Base-by-base conservation (phyloP, 1,284 basidiomycete species). In the Rhodotorula sp. region DNA sequence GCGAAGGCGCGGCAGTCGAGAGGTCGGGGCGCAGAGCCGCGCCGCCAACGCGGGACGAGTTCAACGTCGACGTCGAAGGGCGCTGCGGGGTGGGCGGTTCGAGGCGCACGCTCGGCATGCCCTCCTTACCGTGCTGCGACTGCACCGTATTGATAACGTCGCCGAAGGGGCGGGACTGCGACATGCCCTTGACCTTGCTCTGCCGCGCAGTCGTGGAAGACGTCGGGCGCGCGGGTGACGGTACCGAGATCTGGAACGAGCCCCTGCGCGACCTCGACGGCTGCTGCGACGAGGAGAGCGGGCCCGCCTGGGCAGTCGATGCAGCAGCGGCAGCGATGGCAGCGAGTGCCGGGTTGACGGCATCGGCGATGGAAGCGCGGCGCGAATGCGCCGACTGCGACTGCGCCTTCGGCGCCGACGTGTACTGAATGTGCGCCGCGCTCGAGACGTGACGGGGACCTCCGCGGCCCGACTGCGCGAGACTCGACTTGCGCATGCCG, bases 71-170 rank as follows among this genome's bases (percentile, higher is more conserved):
- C 27, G 27, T 17, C 17, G 27, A 19, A 7, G 25, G 5, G 17
- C 9, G 27, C 57, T 58, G 45, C 16, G 57, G 57, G n/a, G 57
- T 58, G 7, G 57, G 57, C 57, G 57, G 57, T n/a, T 58, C 57
- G 44, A 58, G 16, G n/a, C 46, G 44, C 10, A 58, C 44, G 45
- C 7, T 19, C 16, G 25, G 45, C 4, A 23, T 27, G 46, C 27
- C 34, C 57, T 57, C 42, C 56, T 44, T 10, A 9, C 46, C 44
- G 57, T 19, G n/a, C 44, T 58, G 57, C 46, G 53, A 9, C 46
- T 41, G 12, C 53, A 17, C 17, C 52, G 21, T 44, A 48, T 58
- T 65, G 56, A 48, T 56, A n/a, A 65, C 48, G 16, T 64, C 63
- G 55, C 27, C 9, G 48, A 64, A 50, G 14, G 34, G 46, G 48